Conservation (phyloP, 2,329 filamentous ascomycete genomes). For the Trichoderma cornu-damae region DNA sequence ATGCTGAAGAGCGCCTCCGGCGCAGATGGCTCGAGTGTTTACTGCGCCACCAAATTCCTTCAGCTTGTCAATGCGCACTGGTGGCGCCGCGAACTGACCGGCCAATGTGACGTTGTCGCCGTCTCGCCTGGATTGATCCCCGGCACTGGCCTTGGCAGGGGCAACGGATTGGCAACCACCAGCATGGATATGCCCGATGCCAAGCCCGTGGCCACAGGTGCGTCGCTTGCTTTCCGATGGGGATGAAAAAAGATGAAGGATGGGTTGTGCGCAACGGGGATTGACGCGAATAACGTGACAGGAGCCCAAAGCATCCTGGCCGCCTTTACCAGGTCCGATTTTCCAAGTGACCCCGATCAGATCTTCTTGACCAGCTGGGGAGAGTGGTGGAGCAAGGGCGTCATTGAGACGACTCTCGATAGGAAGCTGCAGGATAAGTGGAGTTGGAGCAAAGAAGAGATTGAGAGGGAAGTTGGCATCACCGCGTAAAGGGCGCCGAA, state of each 20-base stretch:
- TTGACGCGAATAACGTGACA: slow-evolving; percentile 22
- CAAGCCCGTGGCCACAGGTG: slow-evolving; percentile 44
- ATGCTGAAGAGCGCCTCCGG: slow-evolving; percentile 39
- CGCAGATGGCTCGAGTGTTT: slow-evolving; percentile 29
- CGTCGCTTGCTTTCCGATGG: slow-evolving; percentile 7
- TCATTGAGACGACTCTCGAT: slow-evolving; percentile 39
- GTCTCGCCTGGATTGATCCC: slow-evolving; percentile 51
- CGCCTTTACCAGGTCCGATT: slow-evolving; percentile 41
- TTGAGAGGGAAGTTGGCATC: slow-evolving; percentile 41
- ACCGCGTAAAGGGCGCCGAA: neutral
- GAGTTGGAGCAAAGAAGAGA: slow-evolving; percentile 43
- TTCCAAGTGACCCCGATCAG: slow-evolving; percentile 47
- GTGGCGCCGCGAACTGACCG: slow-evolving; percentile 50
- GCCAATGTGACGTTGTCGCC: slow-evolving; percentile 43
- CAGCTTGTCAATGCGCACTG: slow-evolving; percentile 49
- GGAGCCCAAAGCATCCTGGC: slow-evolving; percentile 41
- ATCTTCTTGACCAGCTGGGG: slow-evolving; percentile 54
- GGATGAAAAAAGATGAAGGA: too few species aligned
- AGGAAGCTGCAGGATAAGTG: slow-evolving; percentile 48
- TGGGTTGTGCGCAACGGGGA: neutral
- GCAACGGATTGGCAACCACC: slow-evolving; percentile 27
- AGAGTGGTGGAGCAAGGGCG: slow-evolving; percentile 49
- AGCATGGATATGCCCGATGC: slow-evolving; percentile 40
- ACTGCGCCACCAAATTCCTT: slow-evolving; percentile 45
- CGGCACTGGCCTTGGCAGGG: slow-evolving; percentile 38